Evolutionary conservation across 768 basidiomycete species (phyloP), one percentile per base, ranked within the genome.

Genomic region (Calvatia gigantea): DNA sequence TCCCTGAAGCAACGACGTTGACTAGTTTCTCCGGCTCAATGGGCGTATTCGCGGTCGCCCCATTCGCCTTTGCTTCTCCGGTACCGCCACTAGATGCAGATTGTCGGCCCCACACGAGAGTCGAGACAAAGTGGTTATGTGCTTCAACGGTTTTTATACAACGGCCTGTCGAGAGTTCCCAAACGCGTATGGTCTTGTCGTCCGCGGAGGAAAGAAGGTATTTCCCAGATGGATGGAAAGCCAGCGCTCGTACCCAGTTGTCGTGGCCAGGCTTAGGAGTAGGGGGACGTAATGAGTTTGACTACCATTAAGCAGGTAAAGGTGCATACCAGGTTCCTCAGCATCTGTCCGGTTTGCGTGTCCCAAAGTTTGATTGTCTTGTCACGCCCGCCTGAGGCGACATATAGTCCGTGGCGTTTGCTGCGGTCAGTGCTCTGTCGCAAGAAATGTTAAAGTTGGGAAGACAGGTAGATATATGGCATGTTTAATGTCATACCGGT

Each of bases 281-380:
- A 51, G 41, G 44, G 17, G 3, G 49, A 15, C 32, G 54, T 38
- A 27, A 54, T n/a, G 27, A 25, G n/a, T 21, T 39, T 39, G 25
- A 17, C 25, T 17, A 29, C 38, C n/a, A n/a, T 21, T 23, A 9
- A 23, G 35, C 33, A 25, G n/a, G 28, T 17, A 25, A 58, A 29
- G 25, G 29, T 12, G 69, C 81, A 55, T 60, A 89, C 89, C 54
- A 95, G 79, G 58, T 82, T 89, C 67, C 85, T 80, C 41, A 94
- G 69, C 68, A 90, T 79, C 68, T 91, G 91, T 4, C 95, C 94
- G 42, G 83, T 85, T 58, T 85, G 78, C 0, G 84, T 78, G 64
- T 97, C 94, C 94, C 94, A 98, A 15, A 98, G 69, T 64, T 88
- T 91, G 73, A 97, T 91, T 4, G 84, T 85, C 77, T 93, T 96